phyloP scores from a whole-genome alignment of 805 yeast genomes.

The Debaryomyces castellii region DNA sequence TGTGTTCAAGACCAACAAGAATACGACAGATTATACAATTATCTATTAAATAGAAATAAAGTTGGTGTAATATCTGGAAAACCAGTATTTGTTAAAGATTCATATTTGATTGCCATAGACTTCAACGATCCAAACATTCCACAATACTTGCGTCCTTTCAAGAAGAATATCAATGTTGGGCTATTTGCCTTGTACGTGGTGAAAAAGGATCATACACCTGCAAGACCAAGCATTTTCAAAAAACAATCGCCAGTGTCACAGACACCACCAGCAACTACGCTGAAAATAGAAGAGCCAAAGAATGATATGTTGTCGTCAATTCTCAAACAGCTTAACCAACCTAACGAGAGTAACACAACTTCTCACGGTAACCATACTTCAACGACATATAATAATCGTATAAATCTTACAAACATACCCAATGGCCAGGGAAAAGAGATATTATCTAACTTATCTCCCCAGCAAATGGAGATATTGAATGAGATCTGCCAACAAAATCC shows the following conservation, averaged over 20 bases:
- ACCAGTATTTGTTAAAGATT: conserved; percentile 57
- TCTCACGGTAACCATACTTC: neutral
- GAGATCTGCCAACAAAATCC: conserved; percentile 6
- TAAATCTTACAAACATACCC: neutral
- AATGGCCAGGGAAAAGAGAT: neutral
- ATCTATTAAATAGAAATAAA: conserved; percentile 45
- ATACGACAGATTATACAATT: conserved; percentile 35
- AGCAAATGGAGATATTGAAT: conserved; percentile 4
- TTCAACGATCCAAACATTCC: conserved; percentile 21
- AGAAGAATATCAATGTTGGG: conserved; percentile 18
- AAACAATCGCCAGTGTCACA: neutral
- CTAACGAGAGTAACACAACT: neutral
- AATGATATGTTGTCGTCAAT: conserved; percentile 20
- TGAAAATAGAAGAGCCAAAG: conserved; percentile 1
- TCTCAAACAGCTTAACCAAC: conserved; percentile 24
- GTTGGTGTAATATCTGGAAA: conserved; percentile 60
- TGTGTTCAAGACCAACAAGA: conserved; percentile 18
- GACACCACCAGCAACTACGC: neutral
- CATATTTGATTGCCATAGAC: conserved; percentile 53
- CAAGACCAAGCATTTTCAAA: conserved; percentile 17
- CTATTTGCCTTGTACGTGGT: conserved; percentile 37
- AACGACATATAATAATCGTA: neutral
- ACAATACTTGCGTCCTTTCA: conserved; percentile 14
- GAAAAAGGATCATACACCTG: conserved; percentile 33
- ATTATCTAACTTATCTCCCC: conserved; percentile 2